A percentile compares a stretch with the other conserved stretches of the same genome.
phyloP scores from a whole-genome alignment of 2,329 filamentous ascomycete genomes.

The Bipolaris sorokiniana region DNA sequence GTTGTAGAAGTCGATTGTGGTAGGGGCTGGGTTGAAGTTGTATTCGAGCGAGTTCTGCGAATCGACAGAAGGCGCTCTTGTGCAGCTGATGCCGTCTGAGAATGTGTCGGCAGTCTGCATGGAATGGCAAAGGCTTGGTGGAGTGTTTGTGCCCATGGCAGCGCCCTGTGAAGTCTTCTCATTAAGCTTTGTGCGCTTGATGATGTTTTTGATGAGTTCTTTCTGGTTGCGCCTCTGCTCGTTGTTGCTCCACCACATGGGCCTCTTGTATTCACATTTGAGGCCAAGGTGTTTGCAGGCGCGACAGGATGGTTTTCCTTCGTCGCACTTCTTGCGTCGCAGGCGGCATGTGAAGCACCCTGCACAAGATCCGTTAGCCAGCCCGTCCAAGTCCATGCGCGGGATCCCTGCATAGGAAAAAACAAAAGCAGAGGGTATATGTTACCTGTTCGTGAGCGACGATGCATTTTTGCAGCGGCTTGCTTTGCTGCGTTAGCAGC shows the following conservation, averaged over 20 bases:
- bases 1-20: conserved; percentile 63
- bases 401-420: conserved; percentile 45
- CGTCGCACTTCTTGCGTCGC: conserved; percentile 73
- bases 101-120: conserved; percentile 80
- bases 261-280: conserved; percentile 93
- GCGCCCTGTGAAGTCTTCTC: conserved; percentile 74
- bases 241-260: conserved; percentile 96
- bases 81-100: conserved; percentile 72
- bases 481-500: conserved; percentile 58
- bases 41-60: conserved; percentile 72
- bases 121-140: conserved; percentile 81
- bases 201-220: conserved; percentile 94
- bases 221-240: conserved; percentile 86
- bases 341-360: conserved; percentile 72
- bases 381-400: conserved; percentile 36
- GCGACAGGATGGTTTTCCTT: conserved; percentile 67
- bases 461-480: conserved; percentile 84
- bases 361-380: conserved; percentile 51
- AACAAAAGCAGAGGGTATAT: conserved; percentile 38
- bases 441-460: conserved; percentile 92
- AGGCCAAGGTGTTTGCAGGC: conserved; percentile 77
- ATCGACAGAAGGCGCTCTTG: conserved; percentile 77
- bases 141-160: conserved; percentile 63
- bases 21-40: conserved; percentile 69
- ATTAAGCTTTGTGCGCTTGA: conserved; percentile 93